These are phyloP conservation scores for Fusarium aywerte DNA, from an alignment of 2,329 filamentous ascomycete species.

Conservation along the genomic window DNA sequence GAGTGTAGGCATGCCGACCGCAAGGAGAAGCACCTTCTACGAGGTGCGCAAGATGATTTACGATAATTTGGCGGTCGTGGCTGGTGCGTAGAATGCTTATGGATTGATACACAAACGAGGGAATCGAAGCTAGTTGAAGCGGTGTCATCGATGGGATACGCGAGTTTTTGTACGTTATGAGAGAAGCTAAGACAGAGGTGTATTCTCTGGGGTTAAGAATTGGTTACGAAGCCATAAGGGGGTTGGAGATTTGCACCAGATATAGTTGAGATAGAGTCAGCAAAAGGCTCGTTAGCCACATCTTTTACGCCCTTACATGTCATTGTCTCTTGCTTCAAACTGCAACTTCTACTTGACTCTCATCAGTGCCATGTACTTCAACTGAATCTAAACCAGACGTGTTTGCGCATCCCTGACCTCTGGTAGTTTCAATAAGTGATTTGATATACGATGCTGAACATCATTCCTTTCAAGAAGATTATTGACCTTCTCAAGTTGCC, in stretches of 20 bases:
- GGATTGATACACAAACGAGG: neutral
- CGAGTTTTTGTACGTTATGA: conserved; percentile 15
- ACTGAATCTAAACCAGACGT: neutral
- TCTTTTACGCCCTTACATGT: neutral
- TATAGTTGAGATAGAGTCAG: conserved; percentile 18
- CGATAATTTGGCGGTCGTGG: conserved; percentile 90
- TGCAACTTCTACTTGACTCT: neutral
- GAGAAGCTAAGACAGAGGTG: conserved; percentile 23
- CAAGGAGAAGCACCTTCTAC: conserved; percentile 76
- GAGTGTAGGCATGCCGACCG: conserved; percentile 66
- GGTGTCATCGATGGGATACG: conserved; percentile 31
- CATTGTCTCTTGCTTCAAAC: neutral
- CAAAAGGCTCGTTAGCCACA: conserved; percentile 1
- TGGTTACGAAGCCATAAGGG: conserved; percentile 12
- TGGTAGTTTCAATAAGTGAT: neutral
- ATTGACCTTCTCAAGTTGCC: neutral
- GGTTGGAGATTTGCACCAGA: conserved; percentile 1
- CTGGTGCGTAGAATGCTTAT: conserved; percentile 64
- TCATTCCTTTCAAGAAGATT: neutral
- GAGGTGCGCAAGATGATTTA: conserved; percentile 93
- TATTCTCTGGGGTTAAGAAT: conserved; percentile 15
- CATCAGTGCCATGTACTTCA: neutral
- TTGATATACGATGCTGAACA: no score
- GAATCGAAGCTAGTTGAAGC: neutral
- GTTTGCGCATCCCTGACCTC: neutral